phyloP scores from a whole-genome alignment of 495 filamentous ascomycete species.

The Chaetomium tenue region DNA sequence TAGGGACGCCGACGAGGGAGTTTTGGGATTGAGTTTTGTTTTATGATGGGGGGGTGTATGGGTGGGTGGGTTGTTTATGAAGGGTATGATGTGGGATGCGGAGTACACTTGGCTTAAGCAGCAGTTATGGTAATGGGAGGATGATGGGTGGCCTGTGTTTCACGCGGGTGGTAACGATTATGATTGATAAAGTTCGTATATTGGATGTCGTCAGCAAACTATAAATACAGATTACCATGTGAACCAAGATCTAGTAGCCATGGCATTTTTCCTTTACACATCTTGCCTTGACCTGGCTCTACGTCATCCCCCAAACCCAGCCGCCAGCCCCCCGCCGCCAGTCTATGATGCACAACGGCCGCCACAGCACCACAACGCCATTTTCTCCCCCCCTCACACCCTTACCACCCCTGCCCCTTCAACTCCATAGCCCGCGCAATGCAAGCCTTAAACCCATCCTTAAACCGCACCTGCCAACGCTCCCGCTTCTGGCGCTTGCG shows the following conservation, averaged over 20 bases:
- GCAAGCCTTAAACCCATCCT: constrained; percentile 59
- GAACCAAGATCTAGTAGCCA: background rate
- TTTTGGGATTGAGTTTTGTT: constrained; percentile 19
- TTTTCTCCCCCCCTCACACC: background rate
- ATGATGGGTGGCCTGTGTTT: background rate
- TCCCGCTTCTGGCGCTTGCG: constrained; percentile 66
- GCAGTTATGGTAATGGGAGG: background rate
- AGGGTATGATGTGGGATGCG: background rate
- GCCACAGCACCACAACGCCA: too few relatives aligned
- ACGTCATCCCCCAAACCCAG: background rate
- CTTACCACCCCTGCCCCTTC: constrained; percentile 70
- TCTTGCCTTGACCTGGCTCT: background rate
- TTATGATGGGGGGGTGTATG: background rate
- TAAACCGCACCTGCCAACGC: constrained; percentile 66
- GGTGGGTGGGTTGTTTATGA: background rate
- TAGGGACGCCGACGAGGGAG: constrained; percentile 51
- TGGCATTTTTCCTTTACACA: background rate
- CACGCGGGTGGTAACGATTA: background rate
- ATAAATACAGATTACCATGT: constrained; percentile 19
- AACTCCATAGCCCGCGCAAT: constrained; percentile 61
- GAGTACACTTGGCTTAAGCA: background rate
- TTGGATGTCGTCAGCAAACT: background rate
- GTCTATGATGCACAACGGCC: too few relatives aligned
- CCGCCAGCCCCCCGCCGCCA: background rate
- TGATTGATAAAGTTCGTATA: background rate